Percentiles rank a stretch among this genome's conserved stretches.
Evolutionary conservation across 192 early-diverging fungal genomes (phyloP).

Genomic region (Coemansia sp.): DNA sequence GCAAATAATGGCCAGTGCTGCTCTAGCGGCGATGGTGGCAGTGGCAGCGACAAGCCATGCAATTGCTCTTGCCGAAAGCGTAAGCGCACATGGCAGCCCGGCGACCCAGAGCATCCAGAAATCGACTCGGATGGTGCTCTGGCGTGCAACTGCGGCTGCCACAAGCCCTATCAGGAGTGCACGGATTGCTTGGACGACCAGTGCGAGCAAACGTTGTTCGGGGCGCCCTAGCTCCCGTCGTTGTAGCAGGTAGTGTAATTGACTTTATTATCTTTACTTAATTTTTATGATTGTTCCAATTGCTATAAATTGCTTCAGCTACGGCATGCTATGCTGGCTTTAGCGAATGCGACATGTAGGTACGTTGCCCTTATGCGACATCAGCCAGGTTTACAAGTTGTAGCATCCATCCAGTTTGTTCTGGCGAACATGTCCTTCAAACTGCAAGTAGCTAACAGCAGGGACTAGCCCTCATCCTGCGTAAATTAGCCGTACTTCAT

Average conservation of each 20-base stretch:
- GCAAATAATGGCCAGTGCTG: neutral
- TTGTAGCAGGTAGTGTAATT: too few relatives aligned
- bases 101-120: constrained; percentile 17
- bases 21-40: neutral
- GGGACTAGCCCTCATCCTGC: too few relatives aligned
- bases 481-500: too few relatives aligned
- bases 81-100: constrained; percentile 31
- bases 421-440: too few relatives aligned
- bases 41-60: constrained; percentile 17
- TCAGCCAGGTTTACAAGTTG: too few relatives aligned
- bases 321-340: neutral
- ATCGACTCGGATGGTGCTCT: constrained; percentile 59
- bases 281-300: neutral
- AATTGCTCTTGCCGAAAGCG: constrained; percentile 20
- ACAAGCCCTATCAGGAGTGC: constrained; percentile 59
- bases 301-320: too few relatives aligned
- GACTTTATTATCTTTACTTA: neutral
- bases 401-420: too few relatives aligned
- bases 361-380: too few relatives aligned
- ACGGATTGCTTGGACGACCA: constrained; percentile 57
- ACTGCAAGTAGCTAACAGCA: too few relatives aligned
- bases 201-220: constrained; percentile 52
- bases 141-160: constrained; percentile 64
- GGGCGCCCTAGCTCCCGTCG: too few relatives aligned
- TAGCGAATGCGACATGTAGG: too few relatives aligned